Evolutionary conservation across 495 filamentous ascomycete species (phyloP).

Genomic region (Acidomyces sp.): DNA sequence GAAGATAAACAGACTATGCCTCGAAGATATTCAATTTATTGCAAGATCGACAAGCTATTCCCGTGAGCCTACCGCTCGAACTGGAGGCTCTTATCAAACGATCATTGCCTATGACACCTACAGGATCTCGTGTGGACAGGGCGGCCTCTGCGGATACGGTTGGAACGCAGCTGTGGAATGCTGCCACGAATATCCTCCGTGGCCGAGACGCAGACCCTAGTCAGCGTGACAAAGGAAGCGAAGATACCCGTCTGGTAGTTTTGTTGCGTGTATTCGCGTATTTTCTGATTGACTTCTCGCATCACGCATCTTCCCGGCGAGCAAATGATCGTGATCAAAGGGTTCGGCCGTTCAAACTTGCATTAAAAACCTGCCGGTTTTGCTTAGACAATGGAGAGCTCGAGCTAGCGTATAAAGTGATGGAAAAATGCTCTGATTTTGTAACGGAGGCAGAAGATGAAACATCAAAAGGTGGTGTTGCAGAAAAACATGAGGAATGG

Average conservation of each 20-base stretch:
- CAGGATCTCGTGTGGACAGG: not conserved
- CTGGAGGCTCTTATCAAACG: slow-evolving; percentile 10
- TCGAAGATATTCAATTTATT: not conserved
- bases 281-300: slow-evolving; percentile 51
- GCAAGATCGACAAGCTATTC: slow-evolving; percentile 1
- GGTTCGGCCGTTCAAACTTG: slow-evolving; percentile 49
- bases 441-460: slow-evolving; percentile 41
- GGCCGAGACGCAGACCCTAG: slow-evolving; percentile 11
- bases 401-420: slow-evolving; percentile 42
- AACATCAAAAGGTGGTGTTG: slow-evolving; percentile 10
- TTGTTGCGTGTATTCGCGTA: slow-evolving; percentile 54
- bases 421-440: slow-evolving; percentile 53
- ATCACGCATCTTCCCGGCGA: slow-evolving; percentile 33
- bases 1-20: slow-evolving; percentile 2
- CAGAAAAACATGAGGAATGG: slow-evolving; percentile 16
- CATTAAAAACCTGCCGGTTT: slow-evolving; percentile 49
- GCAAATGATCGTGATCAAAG: slow-evolving; percentile 16
- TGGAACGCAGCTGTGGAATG: slow-evolving; percentile 55
- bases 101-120: not conserved
- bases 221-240: slow-evolving; percentile 11
- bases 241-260: slow-evolving; percentile 14
- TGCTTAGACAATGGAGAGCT: slow-evolving; percentile 48
- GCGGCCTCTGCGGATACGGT: slow-evolving; percentile 26
- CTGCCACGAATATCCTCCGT: slow-evolving; percentile 40
- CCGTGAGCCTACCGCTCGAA: not conserved